phyloP scores from a whole-genome alignment of 148 eudicot genomes.

The Fallopia convolvulus region DNA sequence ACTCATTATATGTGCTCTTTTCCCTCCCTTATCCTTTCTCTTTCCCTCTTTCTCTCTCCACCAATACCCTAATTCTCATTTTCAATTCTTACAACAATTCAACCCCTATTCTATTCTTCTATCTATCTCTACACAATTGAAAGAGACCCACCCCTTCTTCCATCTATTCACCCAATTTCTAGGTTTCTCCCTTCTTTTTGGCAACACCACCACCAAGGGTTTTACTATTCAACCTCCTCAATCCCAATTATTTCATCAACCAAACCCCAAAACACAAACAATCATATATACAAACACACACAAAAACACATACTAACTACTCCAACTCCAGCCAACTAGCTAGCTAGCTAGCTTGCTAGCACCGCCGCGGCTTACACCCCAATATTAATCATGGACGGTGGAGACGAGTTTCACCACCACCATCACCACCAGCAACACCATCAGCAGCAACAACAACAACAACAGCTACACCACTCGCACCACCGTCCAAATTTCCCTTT shows the following conservation, averaged over 20 bases:
- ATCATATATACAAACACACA: slow-evolving; percentile 19
- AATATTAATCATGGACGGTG: slow-evolving; percentile 49
- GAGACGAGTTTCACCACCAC: slow-evolving; percentile 44
- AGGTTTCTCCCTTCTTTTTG: background rate
- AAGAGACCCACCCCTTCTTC: background rate
- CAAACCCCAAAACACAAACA: slow-evolving; percentile 4
- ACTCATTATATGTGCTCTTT: slow-evolving; percentile 59
- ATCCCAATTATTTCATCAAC: slow-evolving; percentile 20
- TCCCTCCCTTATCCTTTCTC: slow-evolving; percentile 35
- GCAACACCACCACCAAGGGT: background rate
- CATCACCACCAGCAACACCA: slow-evolving; percentile 21
- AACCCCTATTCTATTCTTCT: background rate
- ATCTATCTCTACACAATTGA: background rate
- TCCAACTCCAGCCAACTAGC: slow-evolving; percentile 6
- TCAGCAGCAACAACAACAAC: slow-evolving; percentile 24
- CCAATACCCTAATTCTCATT: background rate
- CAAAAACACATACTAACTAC: slow-evolving; percentile 15
- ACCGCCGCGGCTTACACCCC: no score
- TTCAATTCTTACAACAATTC: background rate
- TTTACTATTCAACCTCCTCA: slow-evolving; percentile 14
- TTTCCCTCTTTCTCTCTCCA: slow-evolving; percentile 12
- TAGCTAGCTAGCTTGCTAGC: background rate
- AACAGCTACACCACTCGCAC: slow-evolving; percentile 35
- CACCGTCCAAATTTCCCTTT: slow-evolving; percentile 78
- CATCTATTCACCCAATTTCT: background rate